Evolutionary conservation across 495 filamentous ascomycete species (phyloP).

Genomic region (Penicillium odoratum): DNA sequence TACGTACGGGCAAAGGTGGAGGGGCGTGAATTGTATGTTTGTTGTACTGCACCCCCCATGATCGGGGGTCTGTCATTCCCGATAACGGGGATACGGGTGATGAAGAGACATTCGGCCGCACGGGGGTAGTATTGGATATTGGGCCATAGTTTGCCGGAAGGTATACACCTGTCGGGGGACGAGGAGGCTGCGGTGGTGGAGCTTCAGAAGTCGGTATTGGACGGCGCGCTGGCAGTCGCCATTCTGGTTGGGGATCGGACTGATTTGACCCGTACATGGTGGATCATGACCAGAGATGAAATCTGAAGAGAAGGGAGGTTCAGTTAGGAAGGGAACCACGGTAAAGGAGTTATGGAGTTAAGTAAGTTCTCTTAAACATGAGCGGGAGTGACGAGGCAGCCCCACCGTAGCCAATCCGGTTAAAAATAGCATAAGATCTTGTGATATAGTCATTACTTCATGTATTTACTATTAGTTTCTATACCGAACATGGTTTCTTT

Average conservation of each 20-base stretch:
- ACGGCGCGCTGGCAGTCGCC: slow-evolving; percentile 33
- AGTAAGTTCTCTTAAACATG: background rate
- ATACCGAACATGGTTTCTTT: background rate
- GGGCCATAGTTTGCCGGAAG: slow-evolving; percentile 43
- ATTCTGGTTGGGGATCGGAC: slow-evolving; percentile 41
- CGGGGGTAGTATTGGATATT: slow-evolving; percentile 27
- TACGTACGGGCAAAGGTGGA: slow-evolving; percentile 51
- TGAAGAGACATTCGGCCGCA: slow-evolving; percentile 20
- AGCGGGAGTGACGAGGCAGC: background rate
- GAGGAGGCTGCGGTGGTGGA: slow-evolving; percentile 22
- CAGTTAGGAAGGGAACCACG: background rate
- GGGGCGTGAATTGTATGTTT: slow-evolving; percentile 34
- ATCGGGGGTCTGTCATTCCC: slow-evolving; percentile 32
- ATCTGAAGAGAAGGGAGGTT: background rate
- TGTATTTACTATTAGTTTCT: background rate
- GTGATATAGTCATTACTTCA: too few relatives aligned
- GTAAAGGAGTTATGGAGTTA: background rate
- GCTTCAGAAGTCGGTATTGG: slow-evolving; percentile 20
- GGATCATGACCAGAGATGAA: slow-evolving; percentile 3
- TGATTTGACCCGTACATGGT: slow-evolving; percentile 33
- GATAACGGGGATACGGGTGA: slow-evolving; percentile 17
- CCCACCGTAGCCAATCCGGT: background rate
- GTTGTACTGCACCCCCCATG: slow-evolving; percentile 49
- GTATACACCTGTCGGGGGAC: slow-evolving; percentile 31
- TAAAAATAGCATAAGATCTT: background rate